These are phyloP conservation scores for Citrullus amarus DNA, from an alignment of 306 rosid species.

Conservation along the genomic window DNA sequence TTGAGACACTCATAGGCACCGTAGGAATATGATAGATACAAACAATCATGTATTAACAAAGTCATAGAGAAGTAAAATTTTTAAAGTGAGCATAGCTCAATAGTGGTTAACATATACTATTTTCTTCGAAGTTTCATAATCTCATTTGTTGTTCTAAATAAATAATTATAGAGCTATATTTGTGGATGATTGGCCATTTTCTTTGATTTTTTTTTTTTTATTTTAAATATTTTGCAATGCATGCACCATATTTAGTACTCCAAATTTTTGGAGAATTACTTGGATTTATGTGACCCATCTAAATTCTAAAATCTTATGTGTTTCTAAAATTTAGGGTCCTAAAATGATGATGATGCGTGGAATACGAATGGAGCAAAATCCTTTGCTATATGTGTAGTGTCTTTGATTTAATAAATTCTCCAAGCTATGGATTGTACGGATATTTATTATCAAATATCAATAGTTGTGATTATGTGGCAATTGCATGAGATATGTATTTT, in stretches of 20 bases:
- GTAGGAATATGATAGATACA: neutral
- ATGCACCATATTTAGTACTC: neutral
- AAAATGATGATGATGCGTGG: neutral
- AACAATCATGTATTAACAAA: neutral
- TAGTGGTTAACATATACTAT: too few relatives aligned
- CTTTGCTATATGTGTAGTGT: too few relatives aligned
- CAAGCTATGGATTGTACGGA: constrained; percentile 1
- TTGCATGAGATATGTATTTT: neutral
- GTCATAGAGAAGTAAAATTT: too few relatives aligned
- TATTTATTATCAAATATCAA: neutral
- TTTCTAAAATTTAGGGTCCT: neutral
- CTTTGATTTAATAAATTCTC: too few relatives aligned
- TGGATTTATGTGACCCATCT: neutral
- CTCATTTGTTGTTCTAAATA: too few relatives aligned
- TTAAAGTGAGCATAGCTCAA: too few relatives aligned
- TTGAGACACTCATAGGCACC: neutral
- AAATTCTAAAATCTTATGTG: neutral
- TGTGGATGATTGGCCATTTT: neutral
- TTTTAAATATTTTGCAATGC: neutral
- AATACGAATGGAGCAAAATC: too few relatives aligned
- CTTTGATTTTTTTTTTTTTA: neutral
- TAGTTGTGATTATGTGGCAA: neutral
- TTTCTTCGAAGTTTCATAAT: too few relatives aligned
- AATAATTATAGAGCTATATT: too few relatives aligned
- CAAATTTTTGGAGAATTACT: neutral